Percentiles rank a stretch among this genome's conserved stretches.
These are phyloP conservation scores for Nicotiana undulata DNA, from an alignment of 257 asterid species.

Conservation along the genomic window DNA sequence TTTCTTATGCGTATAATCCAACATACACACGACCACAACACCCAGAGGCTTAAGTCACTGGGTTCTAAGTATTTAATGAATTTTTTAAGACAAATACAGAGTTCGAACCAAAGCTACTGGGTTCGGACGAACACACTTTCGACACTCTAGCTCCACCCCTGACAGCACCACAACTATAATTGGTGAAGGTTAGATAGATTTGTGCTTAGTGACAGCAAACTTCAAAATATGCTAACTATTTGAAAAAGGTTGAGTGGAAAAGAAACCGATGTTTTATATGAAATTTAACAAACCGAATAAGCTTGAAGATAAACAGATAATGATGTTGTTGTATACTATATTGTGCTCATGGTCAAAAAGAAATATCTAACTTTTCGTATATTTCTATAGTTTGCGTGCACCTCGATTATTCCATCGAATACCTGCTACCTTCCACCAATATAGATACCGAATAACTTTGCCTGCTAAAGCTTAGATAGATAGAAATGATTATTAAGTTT, in stretches of 20 bases:
- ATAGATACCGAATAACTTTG: too few relatives aligned
- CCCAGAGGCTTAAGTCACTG: too few relatives aligned
- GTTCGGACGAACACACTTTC: too few relatives aligned
- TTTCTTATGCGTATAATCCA: not conserved
- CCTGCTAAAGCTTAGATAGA: too few relatives aligned
- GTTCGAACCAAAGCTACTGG: too few relatives aligned
- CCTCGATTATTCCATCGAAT: not conserved
- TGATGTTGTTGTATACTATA: not conserved
- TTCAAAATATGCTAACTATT: not conserved
- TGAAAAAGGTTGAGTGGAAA: not conserved
- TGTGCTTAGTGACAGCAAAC: not conserved
- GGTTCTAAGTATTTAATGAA: too few relatives aligned
- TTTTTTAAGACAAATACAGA: too few relatives aligned
- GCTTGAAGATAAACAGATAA: not conserved
- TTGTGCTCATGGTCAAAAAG: not conserved
- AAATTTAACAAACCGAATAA: not conserved
- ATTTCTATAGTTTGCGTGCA: not conserved
- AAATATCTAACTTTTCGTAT: not conserved
- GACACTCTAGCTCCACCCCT: too few relatives aligned
- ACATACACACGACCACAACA: not conserved
- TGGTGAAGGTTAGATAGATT: not conserved
- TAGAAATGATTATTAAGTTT: too few relatives aligned
- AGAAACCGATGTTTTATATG: not conserved
- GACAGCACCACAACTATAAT: too few relatives aligned
- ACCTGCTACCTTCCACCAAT: not conserved